Evolutionary conservation across 768 basidiomycete genomes (phyloP), one percentile per base, ranked within the genome.

Genomic region (Lentinula lateritia): DNA sequence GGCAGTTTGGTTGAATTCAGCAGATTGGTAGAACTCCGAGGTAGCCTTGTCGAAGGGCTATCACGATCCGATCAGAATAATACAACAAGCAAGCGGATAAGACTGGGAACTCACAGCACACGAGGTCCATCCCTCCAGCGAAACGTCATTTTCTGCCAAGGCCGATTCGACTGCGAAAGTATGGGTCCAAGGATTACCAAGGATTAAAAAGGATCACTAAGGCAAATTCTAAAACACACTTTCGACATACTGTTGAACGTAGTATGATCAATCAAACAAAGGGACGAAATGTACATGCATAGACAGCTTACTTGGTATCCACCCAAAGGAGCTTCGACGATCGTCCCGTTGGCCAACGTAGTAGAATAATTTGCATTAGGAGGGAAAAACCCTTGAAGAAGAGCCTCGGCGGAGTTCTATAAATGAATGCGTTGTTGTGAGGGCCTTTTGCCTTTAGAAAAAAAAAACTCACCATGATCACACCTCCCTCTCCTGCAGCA

Each of bases 301-400:
- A 16, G 12, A 52, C 35, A 3, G 68, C 64, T 52, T 62, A 71
- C 72, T 66, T 90, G 89, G 69, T 90, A 92, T 7, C 90, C 90
- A 16, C 70, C 72, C 1, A 90, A 71, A 4, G 90, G 88, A 8
- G 81, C 85, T 2, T 71, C 70, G 60, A 91, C 71, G 10, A 71
- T 80, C 2, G 86, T 78, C 1, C 86, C 84, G 66, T 92, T 87
- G 1, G 89, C 86, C n/a, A 92, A 75, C 0, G 80, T 82, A 13
- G 77, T 82, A 18, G 74, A 82, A 53, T 80, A 81, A 23, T 69
- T 65, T 13, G 64, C 32, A 5, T 78, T 82, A 2, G 75, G 71
- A 2, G 88, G 89, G 74, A 81, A 87, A 48, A 92, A 68, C 12
- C 89, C 90, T 69, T 92, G 90, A 9, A 87, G 71, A 55, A 91